These are phyloP conservation scores for Kwoniella newhampshirensis DNA, from an alignment of 768 basidiomycete genomes.

Conservation along the genomic window DNA sequence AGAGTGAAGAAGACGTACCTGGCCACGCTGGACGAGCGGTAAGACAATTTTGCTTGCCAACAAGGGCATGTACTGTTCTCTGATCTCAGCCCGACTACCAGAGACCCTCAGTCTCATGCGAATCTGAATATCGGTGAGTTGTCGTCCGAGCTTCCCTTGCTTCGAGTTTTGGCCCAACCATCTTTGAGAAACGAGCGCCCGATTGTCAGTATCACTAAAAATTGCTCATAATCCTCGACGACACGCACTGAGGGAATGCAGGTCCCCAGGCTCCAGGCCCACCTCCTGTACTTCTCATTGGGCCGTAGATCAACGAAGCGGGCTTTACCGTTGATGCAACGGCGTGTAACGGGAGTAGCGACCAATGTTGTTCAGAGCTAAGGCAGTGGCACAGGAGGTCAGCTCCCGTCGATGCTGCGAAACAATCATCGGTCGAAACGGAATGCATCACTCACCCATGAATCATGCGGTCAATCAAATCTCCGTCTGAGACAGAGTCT, in stretches of 20 bases:
- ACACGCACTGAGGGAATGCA: constrained; percentile 76
- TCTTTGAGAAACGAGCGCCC: constrained; percentile 60
- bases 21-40: constrained; percentile 71
- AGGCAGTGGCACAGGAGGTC: neutral
- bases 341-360: constrained; percentile 88
- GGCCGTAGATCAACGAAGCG: constrained; percentile 79
- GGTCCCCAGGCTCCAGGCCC: constrained; percentile 39
- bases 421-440: neutral
- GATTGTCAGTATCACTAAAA: constrained; percentile 4
- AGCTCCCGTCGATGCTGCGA: neutral
- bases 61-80: constrained; percentile 88
- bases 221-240: no score
- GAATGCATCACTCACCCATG: constrained; percentile 68
- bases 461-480: constrained; percentile 87
- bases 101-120: constrained; percentile 93
- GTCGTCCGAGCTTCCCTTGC: constrained; percentile 73
- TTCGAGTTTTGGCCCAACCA: constrained; percentile 99
- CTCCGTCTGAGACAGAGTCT: constrained; percentile 89
- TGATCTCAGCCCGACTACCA: constrained; percentile 82
- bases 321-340: constrained; percentile 86
- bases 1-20: constrained; percentile 59
- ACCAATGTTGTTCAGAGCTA: constrained; percentile 93
- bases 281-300: constrained; percentile 19
- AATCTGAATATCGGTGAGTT: constrained; percentile 85
- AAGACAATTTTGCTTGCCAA: constrained; percentile 75